Base-by-base conservation (phyloP, 768 basidiomycete genomes). In the Mycena crocata region DNA sequence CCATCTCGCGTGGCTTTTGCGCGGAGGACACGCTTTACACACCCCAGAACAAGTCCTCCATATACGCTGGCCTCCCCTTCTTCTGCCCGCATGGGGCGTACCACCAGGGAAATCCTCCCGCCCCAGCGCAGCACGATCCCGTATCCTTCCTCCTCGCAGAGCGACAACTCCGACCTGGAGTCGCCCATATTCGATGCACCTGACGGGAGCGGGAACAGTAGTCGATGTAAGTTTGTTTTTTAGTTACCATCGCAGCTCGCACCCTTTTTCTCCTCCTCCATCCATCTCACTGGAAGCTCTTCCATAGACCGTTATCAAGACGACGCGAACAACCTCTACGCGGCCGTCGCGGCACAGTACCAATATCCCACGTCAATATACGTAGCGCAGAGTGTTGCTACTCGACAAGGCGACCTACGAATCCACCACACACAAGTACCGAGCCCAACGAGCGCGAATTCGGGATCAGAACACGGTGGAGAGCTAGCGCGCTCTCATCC, bases 101-200 rank as follows among this genome's bases (percentile, higher is more conserved):
- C 31, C 54, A 46, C 30, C 32, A 44, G 57, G 3, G 65, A 63
- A 15, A 24, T 55, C 24, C 51, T 60, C 57, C 28, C 42, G 15
- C 44, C 46, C 1, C 60, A 57, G 23, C 46, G 39, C 42, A 24
- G 26, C 39, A 28, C 46, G 9, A 23, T 56, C 49, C 26, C 55
- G 31, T 61, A 39, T 19, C 50, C 59, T 6, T 14, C 57, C 44
- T 28, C 61, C 61, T 40, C 85, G 46, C 90, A 88, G 78, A 91
- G 92, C 74, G 91, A 92, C 73, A 87, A 89, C 74, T 92, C 91
- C 57, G 91, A 89, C 66, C 79, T 93, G 26, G 90, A 91, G 72
- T 92, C 92, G 3, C 91, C 92, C 70, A 84, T 88, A 57, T 90
- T 90, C 78, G 82, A 81, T 61, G 76, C 84, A 52, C 80, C 83